Percentiles rank a stretch among this genome's conserved stretches.
These are phyloP conservation scores for Penicillium goetzii DNA, from an alignment of 495 filamentous ascomycete species.

Conservation along the genomic window DNA sequence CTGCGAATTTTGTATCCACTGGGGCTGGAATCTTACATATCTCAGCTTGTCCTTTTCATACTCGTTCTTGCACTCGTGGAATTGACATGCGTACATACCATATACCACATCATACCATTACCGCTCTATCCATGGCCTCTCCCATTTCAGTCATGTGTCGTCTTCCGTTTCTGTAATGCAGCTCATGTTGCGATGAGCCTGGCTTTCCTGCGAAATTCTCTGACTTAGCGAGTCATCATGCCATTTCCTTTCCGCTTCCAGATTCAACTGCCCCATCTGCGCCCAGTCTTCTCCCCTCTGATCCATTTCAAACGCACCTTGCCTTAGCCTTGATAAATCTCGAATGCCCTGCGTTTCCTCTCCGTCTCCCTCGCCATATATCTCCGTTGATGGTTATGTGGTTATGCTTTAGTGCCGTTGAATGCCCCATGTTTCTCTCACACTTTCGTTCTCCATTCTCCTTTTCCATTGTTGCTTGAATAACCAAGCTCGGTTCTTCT, in stretches of 20 bases:
- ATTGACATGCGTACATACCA: slow-evolving; percentile 32
- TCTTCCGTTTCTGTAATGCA: slow-evolving; percentile 14
- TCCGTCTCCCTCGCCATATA: slow-evolving; percentile 7
- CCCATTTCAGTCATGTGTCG: slow-evolving; percentile 15
- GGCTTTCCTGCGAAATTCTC: slow-evolving; percentile 16
- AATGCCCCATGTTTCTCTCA: slow-evolving; percentile 11
- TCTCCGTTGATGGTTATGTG: slow-evolving; percentile 10
- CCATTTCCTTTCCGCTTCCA: slow-evolving; percentile 9
- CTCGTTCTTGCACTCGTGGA: slow-evolving; percentile 19
- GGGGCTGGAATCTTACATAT: slow-evolving; percentile 21
- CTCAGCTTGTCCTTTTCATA: slow-evolving; percentile 24
- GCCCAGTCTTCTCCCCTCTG: too few species aligned
- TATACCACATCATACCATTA: not conserved
- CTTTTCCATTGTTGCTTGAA: slow-evolving; percentile 17
- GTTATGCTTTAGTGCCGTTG: slow-evolving; percentile 21
- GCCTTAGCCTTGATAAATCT: not conserved
- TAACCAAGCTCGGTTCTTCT: not conserved
- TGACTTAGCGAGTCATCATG: slow-evolving; percentile 28
- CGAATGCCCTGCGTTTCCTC: not conserved
- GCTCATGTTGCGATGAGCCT: slow-evolving; percentile 23
- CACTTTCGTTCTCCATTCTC: slow-evolving; percentile 12
- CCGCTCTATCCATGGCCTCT: not conserved
- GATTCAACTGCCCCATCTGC: slow-evolving; percentile 9
- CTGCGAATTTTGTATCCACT: slow-evolving; percentile 2
- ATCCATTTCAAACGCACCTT: not conserved